Base-by-base conservation (phyloP, 345 rosid species). In the Murraya koenigii region DNA sequence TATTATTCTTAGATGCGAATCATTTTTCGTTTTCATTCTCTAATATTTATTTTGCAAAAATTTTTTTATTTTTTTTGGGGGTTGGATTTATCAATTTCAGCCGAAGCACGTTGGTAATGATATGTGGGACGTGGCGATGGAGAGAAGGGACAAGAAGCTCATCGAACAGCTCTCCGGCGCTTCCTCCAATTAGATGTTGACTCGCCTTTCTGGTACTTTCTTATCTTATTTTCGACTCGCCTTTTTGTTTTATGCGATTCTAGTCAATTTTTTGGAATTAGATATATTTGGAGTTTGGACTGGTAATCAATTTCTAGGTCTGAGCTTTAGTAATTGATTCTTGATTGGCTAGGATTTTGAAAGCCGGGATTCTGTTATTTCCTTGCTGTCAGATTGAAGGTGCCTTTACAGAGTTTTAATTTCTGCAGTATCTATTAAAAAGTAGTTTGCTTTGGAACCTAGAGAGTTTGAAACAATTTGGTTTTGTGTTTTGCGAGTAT, bases 61-160 rank as follows among this genome's bases (percentile, higher is more conserved):
- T n/a, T n/a, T 8, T 11, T 28, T 54, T 36, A 9, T 74, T 19
- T 25, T 19, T 25, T 44, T 70, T 7, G 68, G 52, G 41, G 28
- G 61, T 64, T 79, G 74, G 7, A 63, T 36, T 71, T 35, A 38
- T 65, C 8, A 11, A 65, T 65, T 65, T 65, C 84, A 91, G 97
- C 98, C 98, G 3, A 95, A 95, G 90, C 98, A 95, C 82, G 86
- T 93, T 67, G 98, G 99, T 0, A 90, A 87, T 78, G 98, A 95
- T 80, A 80, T 87, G 88, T 95, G 99, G 99, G 97, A 93, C 63
- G 94, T 91, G 52, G 94, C 95, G 77, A 91, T 95, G 98, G 99
- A 95, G 76, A 83, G 97, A 83, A 90, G 99, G 83, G 99, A 95
- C 82, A 90, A 92, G 85, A 91, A 90, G 88, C 92, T 95, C 86